These are phyloP conservation scores for Aspergillus bombycis DNA, from an alignment of 2,329 filamentous ascomycete genomes.

Conservation along the genomic window DNA sequence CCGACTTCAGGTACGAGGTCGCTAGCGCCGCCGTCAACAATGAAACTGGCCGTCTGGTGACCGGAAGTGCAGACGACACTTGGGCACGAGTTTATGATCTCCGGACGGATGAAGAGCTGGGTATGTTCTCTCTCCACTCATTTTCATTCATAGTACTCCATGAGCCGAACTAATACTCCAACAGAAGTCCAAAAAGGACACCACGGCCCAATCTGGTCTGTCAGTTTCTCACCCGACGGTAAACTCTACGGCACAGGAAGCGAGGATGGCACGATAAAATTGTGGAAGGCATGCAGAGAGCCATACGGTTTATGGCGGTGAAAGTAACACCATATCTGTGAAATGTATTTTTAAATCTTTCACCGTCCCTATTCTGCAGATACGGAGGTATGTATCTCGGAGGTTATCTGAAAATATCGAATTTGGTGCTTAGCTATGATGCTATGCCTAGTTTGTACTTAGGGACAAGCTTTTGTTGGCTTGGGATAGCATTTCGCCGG, in stretches of 20 bases:
- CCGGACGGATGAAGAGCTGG: conserved; percentile 78
- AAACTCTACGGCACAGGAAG: conserved; percentile 96
- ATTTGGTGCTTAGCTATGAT: background rate
- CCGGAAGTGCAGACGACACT: conserved; percentile 87
- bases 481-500: background rate
- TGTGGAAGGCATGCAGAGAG: conserved; percentile 72
- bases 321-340: conserved; percentile 1
- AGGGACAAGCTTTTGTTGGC: background rate
- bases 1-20: conserved; percentile 80
- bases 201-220: conserved; percentile 95
- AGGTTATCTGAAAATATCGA: background rate
- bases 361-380: background rate
- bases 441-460: background rate
- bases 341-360: background rate
- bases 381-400: background rate
- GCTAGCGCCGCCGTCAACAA: conserved; percentile 89
- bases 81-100: conserved; percentile 96
- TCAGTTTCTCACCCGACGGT: conserved; percentile 91
- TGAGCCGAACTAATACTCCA: background rate
- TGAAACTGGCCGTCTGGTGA: conserved; percentile 79
- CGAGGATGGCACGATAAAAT: conserved; percentile 96
- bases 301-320: conserved; percentile 68
- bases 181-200: conserved; percentile 92
- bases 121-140: conserved; percentile 42
- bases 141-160: background rate